Evolutionary conservation across 2,329 filamentous ascomycete species (phyloP).

Genomic region (Chrysosporium queenslandicum): DNA sequence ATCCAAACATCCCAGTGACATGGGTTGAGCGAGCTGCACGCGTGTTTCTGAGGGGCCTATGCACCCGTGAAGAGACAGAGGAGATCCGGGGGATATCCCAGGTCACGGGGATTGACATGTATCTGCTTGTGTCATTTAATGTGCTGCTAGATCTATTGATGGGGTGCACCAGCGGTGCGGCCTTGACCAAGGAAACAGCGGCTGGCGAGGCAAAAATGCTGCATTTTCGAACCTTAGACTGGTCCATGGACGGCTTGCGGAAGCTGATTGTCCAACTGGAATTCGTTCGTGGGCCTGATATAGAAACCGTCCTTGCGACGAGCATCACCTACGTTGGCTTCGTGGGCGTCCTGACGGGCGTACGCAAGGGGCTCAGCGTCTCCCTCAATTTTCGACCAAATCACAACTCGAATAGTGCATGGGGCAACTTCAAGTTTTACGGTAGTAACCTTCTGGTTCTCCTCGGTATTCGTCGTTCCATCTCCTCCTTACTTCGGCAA

Average conservation of each 20-base stretch:
- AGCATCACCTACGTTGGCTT: slow-evolving; percentile 44
- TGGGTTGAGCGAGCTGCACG: slow-evolving; percentile 34
- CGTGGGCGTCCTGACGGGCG: slow-evolving; percentile 43
- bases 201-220: slow-evolving; percentile 24
- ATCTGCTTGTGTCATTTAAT: slow-evolving; percentile 53
- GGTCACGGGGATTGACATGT: slow-evolving; percentile 45
- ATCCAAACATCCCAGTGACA: slow-evolving; percentile 21
- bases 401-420: slow-evolving; percentile 22
- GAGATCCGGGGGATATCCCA: slow-evolving; percentile 51
- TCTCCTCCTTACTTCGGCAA: slow-evolving; percentile 43
- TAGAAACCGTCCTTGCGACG: slow-evolving; percentile 35
- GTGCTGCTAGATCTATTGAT: slow-evolving; percentile 54
- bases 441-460: slow-evolving; percentile 41
- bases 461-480: slow-evolving; percentile 44
- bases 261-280: slow-evolving; percentile 45
- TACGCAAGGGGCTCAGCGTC: slow-evolving; percentile 38
- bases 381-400: slow-evolving; percentile 41
- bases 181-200: slow-evolving; percentile 19
- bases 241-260: slow-evolving; percentile 45
- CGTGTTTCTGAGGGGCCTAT: slow-evolving; percentile 42
- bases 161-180: slow-evolving; percentile 54
- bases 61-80: slow-evolving; percentile 48
- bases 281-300: slow-evolving; percentile 32
- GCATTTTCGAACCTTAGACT: slow-evolving; percentile 42
- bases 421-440: slow-evolving; percentile 17